Percentiles rank a stretch among this genome's conserved stretches.
Conservation (phyloP, 2,329 filamentous ascomycete genomes). For the Colletotrichum viniferum region DNA sequence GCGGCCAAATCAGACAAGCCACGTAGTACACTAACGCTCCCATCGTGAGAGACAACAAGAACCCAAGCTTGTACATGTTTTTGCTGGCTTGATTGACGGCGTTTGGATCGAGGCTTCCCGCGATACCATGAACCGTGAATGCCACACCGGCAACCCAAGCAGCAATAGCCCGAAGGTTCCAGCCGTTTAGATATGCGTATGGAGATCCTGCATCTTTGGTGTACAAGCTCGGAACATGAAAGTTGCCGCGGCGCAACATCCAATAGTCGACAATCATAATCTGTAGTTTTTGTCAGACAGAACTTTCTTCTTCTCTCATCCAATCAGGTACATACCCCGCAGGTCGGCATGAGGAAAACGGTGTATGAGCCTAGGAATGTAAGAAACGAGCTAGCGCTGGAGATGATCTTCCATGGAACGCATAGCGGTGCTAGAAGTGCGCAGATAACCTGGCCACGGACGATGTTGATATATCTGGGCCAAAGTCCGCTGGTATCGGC, state of each 20-base stretch:
- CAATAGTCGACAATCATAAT: conserved; percentile 40
- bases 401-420: conserved; percentile 33
- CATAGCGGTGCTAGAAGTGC: conserved; percentile 34
- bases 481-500: conserved; percentile 33
- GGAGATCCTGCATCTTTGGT: conserved; percentile 20
- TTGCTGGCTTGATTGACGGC: conserved; percentile 24
- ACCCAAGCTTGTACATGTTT: conserved; percentile 31
- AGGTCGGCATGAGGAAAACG: conserved; percentile 37
- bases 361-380: conserved; percentile 28
- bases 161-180: background rate
- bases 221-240: conserved; percentile 33
- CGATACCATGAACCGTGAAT: conserved; percentile 29
- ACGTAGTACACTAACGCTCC: conserved; percentile 28
- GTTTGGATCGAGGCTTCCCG: conserved; percentile 26
- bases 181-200: background rate
- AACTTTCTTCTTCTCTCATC: too few species aligned
- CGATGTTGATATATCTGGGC: conserved; percentile 33
- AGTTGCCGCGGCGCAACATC: conserved; percentile 35
- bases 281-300: conserved; percentile 19
- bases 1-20: conserved; percentile 22
- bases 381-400: conserved; percentile 25
- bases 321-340: conserved; percentile 13
- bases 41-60: conserved; percentile 29
- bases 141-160: background rate
- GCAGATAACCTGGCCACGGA: conserved; percentile 33